A percentile compares a stretch with the other conserved stretches of the same genome.
Evolutionary conservation across 2,329 filamentous ascomycete genomes (phyloP).

Genomic region (Lasiodiplodia gonubiensis): DNA sequence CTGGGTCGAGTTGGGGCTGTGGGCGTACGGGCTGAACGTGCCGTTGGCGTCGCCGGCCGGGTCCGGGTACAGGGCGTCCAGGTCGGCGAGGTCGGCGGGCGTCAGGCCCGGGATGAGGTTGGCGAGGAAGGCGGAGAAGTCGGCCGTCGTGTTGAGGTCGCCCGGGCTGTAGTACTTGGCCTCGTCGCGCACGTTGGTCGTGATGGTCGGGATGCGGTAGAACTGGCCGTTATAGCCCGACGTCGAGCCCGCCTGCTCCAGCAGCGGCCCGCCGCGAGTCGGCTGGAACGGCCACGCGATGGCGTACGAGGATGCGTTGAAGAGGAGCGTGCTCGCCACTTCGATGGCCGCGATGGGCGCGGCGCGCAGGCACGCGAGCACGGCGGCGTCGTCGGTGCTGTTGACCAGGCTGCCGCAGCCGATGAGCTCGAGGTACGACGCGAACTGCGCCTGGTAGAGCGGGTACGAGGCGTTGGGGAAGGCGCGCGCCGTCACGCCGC

Average conservation of each 20-base stretch:
- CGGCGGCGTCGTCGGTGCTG: constrained; percentile 37
- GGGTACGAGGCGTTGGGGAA: constrained; percentile 43
- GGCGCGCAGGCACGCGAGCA: constrained; percentile 48
- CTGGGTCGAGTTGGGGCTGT: constrained; percentile 51
- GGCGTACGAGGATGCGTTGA: constrained; percentile 45
- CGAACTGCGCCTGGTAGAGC: constrained; percentile 40
- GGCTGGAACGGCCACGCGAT: constrained; percentile 59
- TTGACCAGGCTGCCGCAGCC: constrained; percentile 28
- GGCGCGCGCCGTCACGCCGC: constrained; percentile 43
- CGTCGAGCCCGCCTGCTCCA: constrained; percentile 55
- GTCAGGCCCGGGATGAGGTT: constrained; percentile 41
- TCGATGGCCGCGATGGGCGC: constrained; percentile 48
- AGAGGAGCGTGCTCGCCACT: constrained; percentile 49
- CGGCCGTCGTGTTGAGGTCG: constrained; percentile 42
- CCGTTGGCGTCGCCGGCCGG: constrained; percentile 32
- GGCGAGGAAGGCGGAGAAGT: constrained; percentile 43
- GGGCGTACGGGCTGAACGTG: constrained; percentile 37
- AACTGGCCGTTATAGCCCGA: constrained; percentile 37
- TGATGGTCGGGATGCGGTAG: constrained; percentile 32
- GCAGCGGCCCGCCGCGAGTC: constrained; percentile 51
- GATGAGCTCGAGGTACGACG: constrained; percentile 40
- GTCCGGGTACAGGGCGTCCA: constrained; percentile 40
- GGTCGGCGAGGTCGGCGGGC: constrained; percentile 38
- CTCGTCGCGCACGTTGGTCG: constrained; percentile 45
- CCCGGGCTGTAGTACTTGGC: constrained; percentile 40